phyloP scores from a whole-genome alignment of 1,284 basidiomycete genomes.

The Marasmius sp. region DNA sequence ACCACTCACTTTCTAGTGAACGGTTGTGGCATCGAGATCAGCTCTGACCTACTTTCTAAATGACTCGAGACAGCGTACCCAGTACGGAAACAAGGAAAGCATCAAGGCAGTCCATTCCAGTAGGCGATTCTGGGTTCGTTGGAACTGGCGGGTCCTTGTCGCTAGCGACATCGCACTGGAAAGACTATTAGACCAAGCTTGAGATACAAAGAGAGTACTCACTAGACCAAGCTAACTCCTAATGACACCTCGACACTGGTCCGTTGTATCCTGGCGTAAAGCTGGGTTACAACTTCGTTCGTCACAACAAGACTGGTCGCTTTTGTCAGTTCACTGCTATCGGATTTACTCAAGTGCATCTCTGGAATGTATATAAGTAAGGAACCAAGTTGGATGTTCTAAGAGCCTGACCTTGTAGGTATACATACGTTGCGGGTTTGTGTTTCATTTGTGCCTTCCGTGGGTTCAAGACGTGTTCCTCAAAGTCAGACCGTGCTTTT shows the following conservation, averaged over 20 bases:
- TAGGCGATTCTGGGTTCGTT: too few relatives aligned
- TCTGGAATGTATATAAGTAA: too few relatives aligned
- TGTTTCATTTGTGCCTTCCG: background rate
- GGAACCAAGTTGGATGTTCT: too few relatives aligned
- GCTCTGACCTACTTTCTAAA: too few relatives aligned
- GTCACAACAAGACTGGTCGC: background rate
- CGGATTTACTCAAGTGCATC: background rate
- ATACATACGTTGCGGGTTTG: background rate
- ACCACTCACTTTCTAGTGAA: too few relatives aligned
- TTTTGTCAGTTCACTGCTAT: background rate
- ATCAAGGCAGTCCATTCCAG: too few relatives aligned
- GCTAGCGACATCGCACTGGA: too few relatives aligned
- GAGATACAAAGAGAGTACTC: background rate
- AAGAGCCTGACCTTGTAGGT: background rate
- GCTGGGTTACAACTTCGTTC: background rate
- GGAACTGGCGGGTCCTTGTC: too few relatives aligned
- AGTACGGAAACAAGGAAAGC: too few relatives aligned
- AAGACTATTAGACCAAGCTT: too few relatives aligned
- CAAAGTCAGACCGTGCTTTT: slow-evolving; percentile 3
- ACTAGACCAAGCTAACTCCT: background rate
- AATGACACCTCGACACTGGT: background rate
- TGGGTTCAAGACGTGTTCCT: background rate
- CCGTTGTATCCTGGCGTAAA: background rate
- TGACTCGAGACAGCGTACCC: too few relatives aligned
- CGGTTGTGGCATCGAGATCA: too few relatives aligned